Percentiles rank a stretch among this genome's conserved stretches.
Conservation (phyloP, 768 basidiomycete species). For the Leccinum rimulosum region DNA sequence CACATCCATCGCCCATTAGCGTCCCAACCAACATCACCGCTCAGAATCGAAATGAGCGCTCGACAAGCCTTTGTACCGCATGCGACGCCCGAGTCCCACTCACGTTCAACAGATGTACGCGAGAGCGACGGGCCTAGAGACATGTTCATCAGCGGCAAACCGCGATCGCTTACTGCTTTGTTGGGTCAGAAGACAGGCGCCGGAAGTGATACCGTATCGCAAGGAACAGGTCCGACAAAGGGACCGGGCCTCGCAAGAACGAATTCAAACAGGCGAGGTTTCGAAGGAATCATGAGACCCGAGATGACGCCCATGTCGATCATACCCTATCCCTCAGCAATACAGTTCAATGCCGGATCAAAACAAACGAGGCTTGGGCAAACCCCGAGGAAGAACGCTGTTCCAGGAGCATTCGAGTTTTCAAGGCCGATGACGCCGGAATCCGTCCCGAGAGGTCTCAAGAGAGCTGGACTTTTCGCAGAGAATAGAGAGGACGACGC, state of each 20-base stretch:
- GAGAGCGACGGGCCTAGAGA: constrained; percentile 9
- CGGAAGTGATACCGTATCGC: background rate
- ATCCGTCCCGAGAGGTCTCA: constrained; percentile 13
- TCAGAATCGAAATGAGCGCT: constrained; percentile 21
- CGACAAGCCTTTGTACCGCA: constrained; percentile 27
- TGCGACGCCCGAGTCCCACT: constrained; percentile 11
- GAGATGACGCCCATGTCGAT: constrained; percentile 23
- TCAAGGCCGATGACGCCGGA: constrained; percentile 19
- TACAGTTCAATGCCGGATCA: constrained; percentile 4
- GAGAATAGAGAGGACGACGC: constrained; percentile 8
- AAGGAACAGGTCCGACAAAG: background rate
- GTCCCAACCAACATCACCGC: background rate
- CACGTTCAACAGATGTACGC: background rate
- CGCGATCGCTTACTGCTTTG: constrained; percentile 22
- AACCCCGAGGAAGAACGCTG: constrained; percentile 19
- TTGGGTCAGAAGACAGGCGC: constrained; percentile 17
- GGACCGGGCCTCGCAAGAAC: constrained; percentile 7
- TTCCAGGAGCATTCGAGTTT: constrained; percentile 11
- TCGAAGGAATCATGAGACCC: constrained; percentile 24
- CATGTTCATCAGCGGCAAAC: constrained; percentile 12
- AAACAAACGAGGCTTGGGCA: constrained; percentile 10
- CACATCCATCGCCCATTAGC: background rate
- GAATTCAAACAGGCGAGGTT: constrained; percentile 17
- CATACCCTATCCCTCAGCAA: constrained; percentile 18
- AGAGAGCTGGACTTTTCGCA: constrained; percentile 3